Base-by-base conservation (phyloP, 169 alveolate species). In the Plasmodium adleri region DNA sequence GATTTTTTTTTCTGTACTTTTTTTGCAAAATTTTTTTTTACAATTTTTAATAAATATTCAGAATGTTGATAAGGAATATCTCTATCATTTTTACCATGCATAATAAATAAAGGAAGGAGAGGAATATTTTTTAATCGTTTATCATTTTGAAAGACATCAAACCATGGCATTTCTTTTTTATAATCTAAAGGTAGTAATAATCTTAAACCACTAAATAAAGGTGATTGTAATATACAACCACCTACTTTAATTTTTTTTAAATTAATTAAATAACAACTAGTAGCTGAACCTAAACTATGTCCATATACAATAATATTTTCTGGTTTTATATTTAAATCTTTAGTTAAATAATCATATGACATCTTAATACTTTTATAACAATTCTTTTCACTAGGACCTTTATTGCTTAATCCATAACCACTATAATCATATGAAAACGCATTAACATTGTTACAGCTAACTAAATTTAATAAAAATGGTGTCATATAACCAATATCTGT, bases 351-450 rank as follows among this genome's bases (percentile, higher is more conserved):
- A 10, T 63, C 39, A 88, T 95, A 96, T 6, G 95, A 97, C 15
- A 92, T 74, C 60, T 83, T 88, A 9, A 96, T 93, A 74, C 95
- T 95, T 9, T 64, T 73, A 88, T 95, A 94, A 22, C 93, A 49
- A 43, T 93, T 78, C 22, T 45, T 72, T 72, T 96, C 98, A 3
- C 96, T 83, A 8, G 97, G 93, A 9, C 64, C 45, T 4, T 98
- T 98, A 49, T 88, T 91, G 54, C 96, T 92, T 63, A 87, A 67
- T 26, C 99, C 99, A 90, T 97, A 97, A n/a, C 99, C 99, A 52
- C 97, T 89, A 93, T 97, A 97, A 59, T 97, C 99, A 80, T 96
- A 97, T 58, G 97, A 93, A 15, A 97, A 67, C n/a, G 96, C 73
- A 88, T 96, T 96, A 3, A 91, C 96, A 28, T 74, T 85, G 17